phyloP scores from a whole-genome alignment of 2,329 filamentous ascomycete genomes.

The Alternaria ventricosa region DNA sequence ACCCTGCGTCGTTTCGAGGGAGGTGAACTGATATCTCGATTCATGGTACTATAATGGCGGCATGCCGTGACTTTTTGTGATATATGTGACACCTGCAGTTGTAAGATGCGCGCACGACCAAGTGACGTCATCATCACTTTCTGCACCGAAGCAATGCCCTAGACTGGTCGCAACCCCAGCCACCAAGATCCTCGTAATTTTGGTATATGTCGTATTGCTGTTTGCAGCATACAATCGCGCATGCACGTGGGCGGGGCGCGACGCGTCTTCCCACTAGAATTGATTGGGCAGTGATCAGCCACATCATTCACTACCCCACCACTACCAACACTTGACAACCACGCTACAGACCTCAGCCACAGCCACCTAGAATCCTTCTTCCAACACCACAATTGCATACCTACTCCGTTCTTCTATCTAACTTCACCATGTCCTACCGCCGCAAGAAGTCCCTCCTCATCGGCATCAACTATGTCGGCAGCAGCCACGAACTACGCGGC shows the following conservation, averaged over 20 bases:
- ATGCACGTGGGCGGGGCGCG: constrained; percentile 8
- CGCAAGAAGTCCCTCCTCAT: constrained; percentile 59
- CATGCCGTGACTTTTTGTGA: background rate
- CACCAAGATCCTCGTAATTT: background rate
- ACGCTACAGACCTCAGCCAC: background rate
- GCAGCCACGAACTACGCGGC: constrained; percentile 54
- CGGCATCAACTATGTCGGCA: constrained; percentile 60
- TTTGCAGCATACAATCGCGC: background rate
- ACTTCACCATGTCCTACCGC: constrained; percentile 24
- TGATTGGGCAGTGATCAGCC: constrained; percentile 19
- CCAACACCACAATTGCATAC: background rate
- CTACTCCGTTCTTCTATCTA: too few relatives aligned
- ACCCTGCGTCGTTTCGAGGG: constrained; percentile 31
- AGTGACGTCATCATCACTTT: constrained; percentile 15
- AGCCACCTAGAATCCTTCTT: background rate
- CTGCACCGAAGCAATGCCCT: background rate
- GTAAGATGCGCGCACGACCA: background rate
- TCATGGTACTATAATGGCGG: constrained; percentile 15
- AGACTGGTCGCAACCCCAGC: background rate
- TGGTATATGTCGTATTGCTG: background rate
- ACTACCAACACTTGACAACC: constrained; percentile 5
- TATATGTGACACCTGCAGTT: background rate
- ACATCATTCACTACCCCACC: constrained; percentile 34
- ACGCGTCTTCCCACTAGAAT: constrained; percentile 13
- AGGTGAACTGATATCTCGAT: constrained; percentile 34